Base-by-base conservation (phyloP, 169 alveolate species). In the Eimeria necatrix region DNA sequence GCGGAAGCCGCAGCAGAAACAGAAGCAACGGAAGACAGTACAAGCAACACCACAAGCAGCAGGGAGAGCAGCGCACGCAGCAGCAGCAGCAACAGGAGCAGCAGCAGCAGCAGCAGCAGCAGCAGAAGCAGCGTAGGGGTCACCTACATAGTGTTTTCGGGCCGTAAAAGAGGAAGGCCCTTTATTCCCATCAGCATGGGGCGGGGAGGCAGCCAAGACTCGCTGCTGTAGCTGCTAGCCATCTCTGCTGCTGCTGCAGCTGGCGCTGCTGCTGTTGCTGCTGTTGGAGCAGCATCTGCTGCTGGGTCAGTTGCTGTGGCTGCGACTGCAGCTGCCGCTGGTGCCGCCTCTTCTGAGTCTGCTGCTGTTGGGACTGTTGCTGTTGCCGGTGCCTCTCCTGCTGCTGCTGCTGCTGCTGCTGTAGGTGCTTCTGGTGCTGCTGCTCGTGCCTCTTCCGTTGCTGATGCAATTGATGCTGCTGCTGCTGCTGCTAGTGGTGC, bases 241-340 rank as follows among this genome's bases (percentile, higher is more conserved):
- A 9, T 48, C 26, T 41, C 78, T 68, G 78, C 78, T 68, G 7
- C 78, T 68, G 78, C 78, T 68, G 78, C 78, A 24, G 46, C 49
- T 68, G 78, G 10, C 26, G 78, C 78, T n/a, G 78, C 78, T 68
- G 78, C 78, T 68, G 78, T 48, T 68, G 78, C 14, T 68, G 78
- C 49, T 61, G 73, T 26, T 61, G 73, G 41, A 20, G 73, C 22
- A 20, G 73, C 26, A 20, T n/a, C 73, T 61, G 73, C 73, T 61
- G 73, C 22, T 12, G 14, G 24, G 7, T 8, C 9, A 20, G 73
- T 8, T 61, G 73, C 24, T 8, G 14, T 16, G 16, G 73, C 26
- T 61, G 73, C 24, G 16, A 26, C 73, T 61, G 73, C 73, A 0
- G 73, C 24, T 16, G 22, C 7, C 7, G 14, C 73, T 61, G 73